Conservation (phyloP, 345 rosid species). For the Populus tremula region DNA sequence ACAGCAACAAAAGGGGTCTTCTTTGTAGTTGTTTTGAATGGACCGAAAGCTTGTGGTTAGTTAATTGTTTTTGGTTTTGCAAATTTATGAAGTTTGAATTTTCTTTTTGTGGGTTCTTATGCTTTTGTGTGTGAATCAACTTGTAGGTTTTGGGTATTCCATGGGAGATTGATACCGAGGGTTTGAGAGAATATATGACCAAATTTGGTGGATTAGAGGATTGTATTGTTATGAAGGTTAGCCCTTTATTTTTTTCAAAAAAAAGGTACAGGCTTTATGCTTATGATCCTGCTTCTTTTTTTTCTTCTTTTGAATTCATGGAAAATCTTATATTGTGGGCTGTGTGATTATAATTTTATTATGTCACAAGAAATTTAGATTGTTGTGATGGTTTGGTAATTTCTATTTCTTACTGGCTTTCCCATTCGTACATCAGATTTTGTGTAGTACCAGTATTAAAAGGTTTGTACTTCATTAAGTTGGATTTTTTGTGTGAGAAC, state of each 20-base stretch:
- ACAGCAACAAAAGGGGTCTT: not conserved
- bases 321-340: not conserved
- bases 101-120: not conserved
- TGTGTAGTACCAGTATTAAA: not conserved
- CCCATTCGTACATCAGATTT: not conserved
- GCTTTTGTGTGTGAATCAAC: not conserved
- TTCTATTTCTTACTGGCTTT: not conserved
- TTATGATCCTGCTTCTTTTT: not conserved
- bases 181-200: slow-evolving; percentile 83
- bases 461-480: not conserved
- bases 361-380: no score
- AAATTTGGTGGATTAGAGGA: slow-evolving; percentile 95
- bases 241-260: not conserved
- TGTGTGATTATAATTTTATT: not conserved
- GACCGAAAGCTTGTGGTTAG: slow-evolving; percentile 87
- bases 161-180: slow-evolving; percentile 93
- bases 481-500: not conserved
- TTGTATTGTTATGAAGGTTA: slow-evolving; percentile 97
- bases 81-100: not conserved
- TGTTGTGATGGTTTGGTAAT: no score
- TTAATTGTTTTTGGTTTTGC: not conserved
- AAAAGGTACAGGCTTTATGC: not conserved
- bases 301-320: not conserved
- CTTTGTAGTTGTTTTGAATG: slow-evolving; percentile 34
- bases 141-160: slow-evolving; percentile 88